Conservation (phyloP, 495 filamentous ascomycete species). For the Cercophora sp. region DNA sequence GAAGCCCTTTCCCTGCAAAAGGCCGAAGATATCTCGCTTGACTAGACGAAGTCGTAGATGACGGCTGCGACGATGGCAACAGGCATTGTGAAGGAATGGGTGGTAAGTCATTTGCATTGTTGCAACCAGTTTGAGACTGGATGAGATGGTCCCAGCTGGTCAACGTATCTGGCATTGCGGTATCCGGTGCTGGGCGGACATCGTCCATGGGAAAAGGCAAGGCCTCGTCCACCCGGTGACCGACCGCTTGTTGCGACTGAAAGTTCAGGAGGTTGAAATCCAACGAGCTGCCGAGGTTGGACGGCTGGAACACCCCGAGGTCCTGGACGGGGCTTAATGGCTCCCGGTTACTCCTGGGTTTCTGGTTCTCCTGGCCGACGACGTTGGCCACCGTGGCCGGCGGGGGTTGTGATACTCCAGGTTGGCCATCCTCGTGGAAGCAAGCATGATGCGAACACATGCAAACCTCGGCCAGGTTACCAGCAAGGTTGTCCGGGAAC, state of each 20-base stretch:
- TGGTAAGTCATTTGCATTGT: slow-evolving; percentile 27
- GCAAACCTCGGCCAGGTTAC: slow-evolving; percentile 50
- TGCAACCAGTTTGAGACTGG: slow-evolving; percentile 35
- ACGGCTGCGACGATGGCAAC: slow-evolving; percentile 40
- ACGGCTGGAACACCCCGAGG: slow-evolving; percentile 30
- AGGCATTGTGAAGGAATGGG: slow-evolving; percentile 51
- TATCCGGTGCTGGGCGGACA: slow-evolving; percentile 24
- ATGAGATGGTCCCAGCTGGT: slow-evolving; percentile 40
- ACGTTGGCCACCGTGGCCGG: slow-evolving; percentile 15
- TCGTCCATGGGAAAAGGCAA: slow-evolving; percentile 20
- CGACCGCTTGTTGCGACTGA: slow-evolving; percentile 18
- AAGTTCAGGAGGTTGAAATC: slow-evolving; percentile 31
- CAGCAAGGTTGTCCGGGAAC: slow-evolving; percentile 12
- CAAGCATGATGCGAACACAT: slow-evolving; percentile 72
- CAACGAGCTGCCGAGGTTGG: slow-evolving; percentile 27
- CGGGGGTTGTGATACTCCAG: slow-evolving; percentile 17
- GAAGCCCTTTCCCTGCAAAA: slow-evolving; percentile 45
- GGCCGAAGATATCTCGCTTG: slow-evolving; percentile 43
- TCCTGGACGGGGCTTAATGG: slow-evolving; percentile 45
- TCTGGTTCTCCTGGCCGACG: slow-evolving; percentile 44
- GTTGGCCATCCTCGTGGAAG: slow-evolving; percentile 53
- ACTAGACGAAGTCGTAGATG: slow-evolving; percentile 44
- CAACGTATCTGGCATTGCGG: slow-evolving; percentile 49
- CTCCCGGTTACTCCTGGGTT: slow-evolving; percentile 34
- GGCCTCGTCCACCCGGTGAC: slow-evolving; percentile 12